Percentiles rank a stretch among this genome's conserved stretches.
These are phyloP conservation scores for Hibiscus mutabilis DNA, from an alignment of 345 rosid genomes.

Conservation along the genomic window DNA sequence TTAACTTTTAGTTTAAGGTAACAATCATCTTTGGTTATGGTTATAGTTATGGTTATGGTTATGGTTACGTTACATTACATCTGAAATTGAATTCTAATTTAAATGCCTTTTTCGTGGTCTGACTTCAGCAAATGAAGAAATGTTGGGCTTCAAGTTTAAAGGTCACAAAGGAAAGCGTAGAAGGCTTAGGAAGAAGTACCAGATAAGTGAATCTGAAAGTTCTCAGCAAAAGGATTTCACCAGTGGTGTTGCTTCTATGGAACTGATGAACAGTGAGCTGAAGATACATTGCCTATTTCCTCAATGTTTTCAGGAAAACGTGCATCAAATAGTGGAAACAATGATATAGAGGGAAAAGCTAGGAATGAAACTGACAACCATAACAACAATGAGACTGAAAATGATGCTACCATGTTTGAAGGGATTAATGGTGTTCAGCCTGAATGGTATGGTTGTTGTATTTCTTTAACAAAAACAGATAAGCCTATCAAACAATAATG, in stretches of 20 bases:
- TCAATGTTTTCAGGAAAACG: not conserved
- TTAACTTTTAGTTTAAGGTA: too few relatives aligned
- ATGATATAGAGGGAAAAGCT: not conserved
- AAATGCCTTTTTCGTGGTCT: not conserved
- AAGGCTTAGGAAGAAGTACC: slow-evolving; percentile 35
- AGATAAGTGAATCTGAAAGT: slow-evolving; percentile 34
- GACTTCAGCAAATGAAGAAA: too few relatives aligned
- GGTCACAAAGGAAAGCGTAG: too few relatives aligned
- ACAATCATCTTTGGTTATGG: too few relatives aligned
- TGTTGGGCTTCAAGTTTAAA: too few relatives aligned
- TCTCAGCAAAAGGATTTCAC: not conserved
- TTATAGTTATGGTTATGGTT: too few relatives aligned
- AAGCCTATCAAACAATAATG: not conserved
- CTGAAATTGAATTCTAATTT: too few relatives aligned
- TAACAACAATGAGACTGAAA: not conserved
- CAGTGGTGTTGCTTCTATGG: not conserved
- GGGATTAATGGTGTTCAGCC: not conserved
- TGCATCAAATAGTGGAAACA: not conserved
- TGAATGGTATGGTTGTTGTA: slow-evolving; percentile 4
- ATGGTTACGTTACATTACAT: too few relatives aligned
- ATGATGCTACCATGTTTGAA: not conserved
- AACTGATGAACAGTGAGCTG: not conserved
- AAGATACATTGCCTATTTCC: slow-evolving; percentile 29
- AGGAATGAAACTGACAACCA: not conserved
- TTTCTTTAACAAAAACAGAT: not conserved